Evolutionary conservation across 495 filamentous ascomycete genomes (phyloP).

Genomic region (Daldinia bambusicola): DNA sequence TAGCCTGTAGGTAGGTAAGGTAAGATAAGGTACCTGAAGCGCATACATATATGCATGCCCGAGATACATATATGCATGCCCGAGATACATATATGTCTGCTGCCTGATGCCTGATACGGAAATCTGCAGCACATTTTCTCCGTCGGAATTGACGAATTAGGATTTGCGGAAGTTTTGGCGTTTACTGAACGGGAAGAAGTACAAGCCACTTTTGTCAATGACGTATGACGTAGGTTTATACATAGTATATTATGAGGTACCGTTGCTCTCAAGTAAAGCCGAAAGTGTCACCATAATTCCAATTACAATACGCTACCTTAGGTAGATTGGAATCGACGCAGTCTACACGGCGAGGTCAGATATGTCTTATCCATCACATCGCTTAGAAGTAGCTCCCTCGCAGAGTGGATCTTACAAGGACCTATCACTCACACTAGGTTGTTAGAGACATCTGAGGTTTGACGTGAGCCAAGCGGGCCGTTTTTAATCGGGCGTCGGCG

Average conservation of each 20-base stretch:
- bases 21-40: too few relatives aligned
- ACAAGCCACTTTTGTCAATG: neutral
- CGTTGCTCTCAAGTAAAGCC: too few relatives aligned
- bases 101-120: neutral
- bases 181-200: neutral
- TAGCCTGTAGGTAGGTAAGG: too few relatives aligned
- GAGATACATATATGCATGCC: neutral
- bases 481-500: constrained; percentile 1
- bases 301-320: too few relatives aligned
- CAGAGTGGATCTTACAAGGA: neutral
- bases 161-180: neutral
- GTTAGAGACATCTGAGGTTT: constrained; percentile 4
- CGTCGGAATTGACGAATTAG: neutral
- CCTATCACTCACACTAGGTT: too few relatives aligned
- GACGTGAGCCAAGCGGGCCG: constrained; percentile 1
- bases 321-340: neutral
- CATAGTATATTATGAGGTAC: too few relatives aligned
- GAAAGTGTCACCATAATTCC: too few relatives aligned
- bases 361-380: too few relatives aligned
- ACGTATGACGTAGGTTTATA: neutral
- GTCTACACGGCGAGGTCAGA: too few relatives aligned
- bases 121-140: neutral
- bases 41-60: neutral
- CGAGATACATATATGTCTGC: neutral
- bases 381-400: neutral